phyloP scores from a whole-genome alignment of 2,329 filamentous ascomycete species.

The Venturia nashicola region DNA sequence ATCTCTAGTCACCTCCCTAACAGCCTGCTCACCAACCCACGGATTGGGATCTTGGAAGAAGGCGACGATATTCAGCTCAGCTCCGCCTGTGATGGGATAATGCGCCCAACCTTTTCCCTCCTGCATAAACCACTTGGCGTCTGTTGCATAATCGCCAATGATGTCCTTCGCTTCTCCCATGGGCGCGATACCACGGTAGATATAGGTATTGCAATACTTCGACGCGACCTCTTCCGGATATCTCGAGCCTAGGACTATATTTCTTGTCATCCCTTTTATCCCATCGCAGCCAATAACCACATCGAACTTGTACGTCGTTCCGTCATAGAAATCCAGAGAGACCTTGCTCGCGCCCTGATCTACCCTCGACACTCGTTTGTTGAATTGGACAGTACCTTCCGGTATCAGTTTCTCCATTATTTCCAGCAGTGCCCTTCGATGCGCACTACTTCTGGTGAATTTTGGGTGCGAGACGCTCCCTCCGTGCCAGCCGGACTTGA shows the following conservation, averaged over 20 bases:
- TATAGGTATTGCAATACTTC: slow-evolving; percentile 8
- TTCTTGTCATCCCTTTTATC: slow-evolving; percentile 22
- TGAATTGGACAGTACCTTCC: slow-evolving; percentile 20
- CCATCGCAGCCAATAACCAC: slow-evolving; percentile 37
- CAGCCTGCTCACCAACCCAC: slow-evolving; percentile 12
- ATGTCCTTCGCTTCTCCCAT: not conserved
- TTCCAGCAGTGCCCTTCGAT: slow-evolving; percentile 37
- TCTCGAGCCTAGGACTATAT: not conserved
- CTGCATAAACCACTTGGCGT: slow-evolving; percentile 4
- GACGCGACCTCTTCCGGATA: slow-evolving; percentile 6
- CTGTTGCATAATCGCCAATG: not conserved
- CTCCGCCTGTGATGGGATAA: slow-evolving; percentile 5
- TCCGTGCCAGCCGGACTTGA: slow-evolving; percentile 13
- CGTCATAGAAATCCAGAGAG: slow-evolving; percentile 31
- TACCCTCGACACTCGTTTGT: slow-evolving; percentile 3
- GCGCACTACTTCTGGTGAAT: slow-evolving; percentile 22
- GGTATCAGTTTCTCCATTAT: slow-evolving; percentile 37
- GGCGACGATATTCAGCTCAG: slow-evolving; percentile 9
- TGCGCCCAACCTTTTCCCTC: not conserved
- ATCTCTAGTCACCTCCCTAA: slow-evolving; percentile 11
- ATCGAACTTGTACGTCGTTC: slow-evolving; percentile 27
- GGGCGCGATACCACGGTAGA: slow-evolving; percentile 7
- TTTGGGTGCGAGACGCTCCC: slow-evolving; percentile 9
- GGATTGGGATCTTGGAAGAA: slow-evolving; percentile 11
- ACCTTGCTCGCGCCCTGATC: slow-evolving; percentile 14